phyloP scores from a whole-genome alignment of 441 rosid genomes.

The Croton setiger region DNA sequence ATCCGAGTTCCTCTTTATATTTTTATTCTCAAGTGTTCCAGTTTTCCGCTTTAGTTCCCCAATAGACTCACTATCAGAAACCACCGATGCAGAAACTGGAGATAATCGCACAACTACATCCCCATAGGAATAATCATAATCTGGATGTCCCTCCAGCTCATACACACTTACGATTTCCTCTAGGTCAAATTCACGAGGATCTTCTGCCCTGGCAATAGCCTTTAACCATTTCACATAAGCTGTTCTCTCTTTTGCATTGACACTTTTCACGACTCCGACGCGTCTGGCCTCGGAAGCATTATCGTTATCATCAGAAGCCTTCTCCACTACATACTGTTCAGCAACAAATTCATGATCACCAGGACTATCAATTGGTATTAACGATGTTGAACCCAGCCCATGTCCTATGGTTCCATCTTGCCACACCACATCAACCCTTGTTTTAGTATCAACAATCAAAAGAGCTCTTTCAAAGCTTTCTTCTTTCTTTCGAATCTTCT shows the following conservation, averaged over 20 bases:
- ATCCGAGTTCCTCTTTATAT: conserved; percentile 34
- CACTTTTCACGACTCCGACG: conserved; percentile 85
- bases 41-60: conserved; percentile 39
- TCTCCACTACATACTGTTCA: conserved; percentile 95
- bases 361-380: conserved; percentile 93
- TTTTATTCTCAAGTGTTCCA: conserved; percentile 25
- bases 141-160: conserved; percentile 93
- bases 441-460: conserved; percentile 63
- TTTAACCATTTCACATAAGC: conserved; percentile 89
- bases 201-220: conserved; percentile 65
- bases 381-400: conserved; percentile 48
- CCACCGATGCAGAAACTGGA: conserved; percentile 49
- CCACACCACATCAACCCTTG: conserved; percentile 83
- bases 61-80: conserved; percentile 28
- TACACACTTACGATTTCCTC: conserved; percentile 96
- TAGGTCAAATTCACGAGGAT: conserved; percentile 75
- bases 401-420: conserved; percentile 72
- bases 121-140: conserved; percentile 96
- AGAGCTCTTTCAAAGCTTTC: conserved; percentile 84
- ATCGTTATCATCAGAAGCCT: conserved; percentile 70
- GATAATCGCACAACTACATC: conserved; percentile 89
- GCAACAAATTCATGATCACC: conserved; percentile 97
- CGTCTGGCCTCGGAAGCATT: conserved; percentile 56
- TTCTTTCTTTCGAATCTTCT: conserved; percentile 77
- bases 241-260: conserved; percentile 91